Percentiles rank a stretch among this genome's conserved stretches.
phyloP scores from a whole-genome alignment of 768 basidiomycete genomes.

The Pholiota conissans region DNA sequence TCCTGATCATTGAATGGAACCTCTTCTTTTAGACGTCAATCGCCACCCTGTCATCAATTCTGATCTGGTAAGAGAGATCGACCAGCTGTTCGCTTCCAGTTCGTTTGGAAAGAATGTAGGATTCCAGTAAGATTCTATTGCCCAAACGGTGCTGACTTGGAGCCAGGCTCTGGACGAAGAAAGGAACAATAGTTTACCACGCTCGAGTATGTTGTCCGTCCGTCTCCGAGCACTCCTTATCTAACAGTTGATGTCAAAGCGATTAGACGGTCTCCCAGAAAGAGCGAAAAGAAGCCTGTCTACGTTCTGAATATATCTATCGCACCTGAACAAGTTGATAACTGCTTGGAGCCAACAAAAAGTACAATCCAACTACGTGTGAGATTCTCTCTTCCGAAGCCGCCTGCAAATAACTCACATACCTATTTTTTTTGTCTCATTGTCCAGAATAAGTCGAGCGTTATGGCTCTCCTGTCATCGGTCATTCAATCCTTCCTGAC shows the following conservation, averaged over 20 bases:
- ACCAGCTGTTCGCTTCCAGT: slow-evolving; percentile 63
- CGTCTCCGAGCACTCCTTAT: slow-evolving; percentile 9
- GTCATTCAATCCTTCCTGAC: slow-evolving; percentile 63
- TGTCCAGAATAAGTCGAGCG: slow-evolving; percentile 56
- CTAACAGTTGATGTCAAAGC: slow-evolving; percentile 35
- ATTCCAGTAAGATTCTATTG: slow-evolving; percentile 3
- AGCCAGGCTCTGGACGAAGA: slow-evolving; percentile 66
- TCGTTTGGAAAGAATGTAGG: slow-evolving; percentile 75
- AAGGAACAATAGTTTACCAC: slow-evolving; percentile 49
- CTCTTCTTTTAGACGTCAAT: slow-evolving; percentile 65
- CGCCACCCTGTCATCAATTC: slow-evolving; percentile 63
- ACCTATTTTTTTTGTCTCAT: slow-evolving; percentile 3
- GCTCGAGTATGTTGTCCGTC: slow-evolving; percentile 35
- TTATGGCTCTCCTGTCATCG: slow-evolving; percentile 55
- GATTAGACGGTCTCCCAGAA: slow-evolving; percentile 72
- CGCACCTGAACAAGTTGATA: slow-evolving; percentile 69
- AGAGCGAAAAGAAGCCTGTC: slow-evolving; percentile 75
- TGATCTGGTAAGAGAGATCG: slow-evolving; percentile 71
- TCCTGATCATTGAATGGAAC: slow-evolving; percentile 3
- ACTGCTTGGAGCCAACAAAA: slow-evolving; percentile 81
- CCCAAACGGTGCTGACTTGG: background rate
- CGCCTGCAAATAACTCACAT: slow-evolving; percentile 4
- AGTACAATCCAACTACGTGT: slow-evolving; percentile 67
- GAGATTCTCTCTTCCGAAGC: slow-evolving; percentile 16
- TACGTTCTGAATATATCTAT: slow-evolving; percentile 80